These are phyloP conservation scores for Suillus placidus DNA, from an alignment of 768 basidiomycete genomes.

Conservation along the genomic window DNA sequence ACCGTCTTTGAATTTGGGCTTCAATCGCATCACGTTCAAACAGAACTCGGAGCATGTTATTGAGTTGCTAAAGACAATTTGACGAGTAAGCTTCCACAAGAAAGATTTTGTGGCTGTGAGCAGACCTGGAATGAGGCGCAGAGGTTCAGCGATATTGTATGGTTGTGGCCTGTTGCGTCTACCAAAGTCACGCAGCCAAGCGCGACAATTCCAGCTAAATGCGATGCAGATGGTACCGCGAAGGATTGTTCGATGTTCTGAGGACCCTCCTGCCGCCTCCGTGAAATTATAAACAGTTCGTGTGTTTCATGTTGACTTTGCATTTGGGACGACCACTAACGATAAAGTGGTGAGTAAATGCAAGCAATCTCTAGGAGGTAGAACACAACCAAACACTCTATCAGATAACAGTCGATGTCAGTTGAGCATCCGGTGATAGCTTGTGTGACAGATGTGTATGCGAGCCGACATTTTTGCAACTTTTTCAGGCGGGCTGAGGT, in stretches of 20 bases:
- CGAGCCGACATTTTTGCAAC: neutral
- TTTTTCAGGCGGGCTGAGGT: neutral
- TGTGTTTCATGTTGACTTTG: neutral
- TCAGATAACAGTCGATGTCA: neutral
- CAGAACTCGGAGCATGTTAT: conserved; percentile 20
- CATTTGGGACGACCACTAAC: neutral
- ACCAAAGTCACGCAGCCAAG: neutral
- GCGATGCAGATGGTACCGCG: no score
- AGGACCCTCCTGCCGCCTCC: conserved; percentile 7
- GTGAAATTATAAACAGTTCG: neutral
- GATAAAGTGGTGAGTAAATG: neutral
- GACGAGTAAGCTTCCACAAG: neutral
- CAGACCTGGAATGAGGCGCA: conserved; percentile 28
- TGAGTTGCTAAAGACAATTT: conserved; percentile 22
- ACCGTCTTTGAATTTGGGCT: conserved; percentile 20
- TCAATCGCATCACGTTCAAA: conserved; percentile 20
- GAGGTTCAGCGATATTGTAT: conserved; percentile 29
- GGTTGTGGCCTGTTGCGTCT: conserved; percentile 13
- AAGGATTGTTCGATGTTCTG: no score
- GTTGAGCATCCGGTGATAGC: neutral
- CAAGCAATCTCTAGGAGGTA: neutral
- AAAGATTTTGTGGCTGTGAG: neutral
- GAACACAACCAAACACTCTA: neutral
- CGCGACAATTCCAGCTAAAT: no score
- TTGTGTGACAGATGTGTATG: neutral